phyloP scores from a whole-genome alignment of 2,329 filamentous ascomycete species.

The Aspergillus pseudotamarii region DNA sequence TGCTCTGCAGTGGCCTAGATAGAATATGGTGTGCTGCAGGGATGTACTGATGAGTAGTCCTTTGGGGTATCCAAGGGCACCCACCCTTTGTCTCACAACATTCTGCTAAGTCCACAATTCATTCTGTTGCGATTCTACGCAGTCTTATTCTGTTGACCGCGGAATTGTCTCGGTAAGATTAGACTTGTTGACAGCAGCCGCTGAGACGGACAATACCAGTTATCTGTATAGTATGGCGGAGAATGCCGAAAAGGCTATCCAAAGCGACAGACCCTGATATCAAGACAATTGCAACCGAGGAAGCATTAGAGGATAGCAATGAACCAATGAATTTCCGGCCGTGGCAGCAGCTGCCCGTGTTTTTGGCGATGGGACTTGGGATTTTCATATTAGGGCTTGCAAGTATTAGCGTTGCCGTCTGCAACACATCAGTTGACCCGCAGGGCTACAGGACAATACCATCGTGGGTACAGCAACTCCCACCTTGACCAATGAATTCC shows the following conservation, averaged over 20 bases:
- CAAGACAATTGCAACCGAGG: neutral
- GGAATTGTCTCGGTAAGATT: neutral
- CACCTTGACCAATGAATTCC: neutral
- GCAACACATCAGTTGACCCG: neutral
- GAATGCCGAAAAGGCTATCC: neutral
- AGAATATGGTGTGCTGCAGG: too few relatives aligned
- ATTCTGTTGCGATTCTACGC: neutral
- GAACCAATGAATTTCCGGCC: neutral
- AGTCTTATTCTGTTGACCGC: neutral
- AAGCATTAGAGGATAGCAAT: neutral
- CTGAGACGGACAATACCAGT: neutral
- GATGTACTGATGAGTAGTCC: neutral
- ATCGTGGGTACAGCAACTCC: neutral
- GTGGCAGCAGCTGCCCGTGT: neutral
- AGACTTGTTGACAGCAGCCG: neutral
- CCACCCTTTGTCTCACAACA: neutral
- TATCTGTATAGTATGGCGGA: neutral
- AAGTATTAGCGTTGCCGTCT: neutral
- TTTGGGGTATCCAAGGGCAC: neutral
- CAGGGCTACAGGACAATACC: neutral
- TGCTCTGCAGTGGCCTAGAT: too few relatives aligned
- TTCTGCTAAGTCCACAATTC: neutral
- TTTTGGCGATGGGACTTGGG: neutral
- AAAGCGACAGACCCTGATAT: neutral
- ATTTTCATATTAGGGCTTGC: neutral